A percentile compares a stretch with the other conserved stretches of the same genome.
Conservation (phyloP, 306 rosid species). For the Quillaja saponaria region DNA sequence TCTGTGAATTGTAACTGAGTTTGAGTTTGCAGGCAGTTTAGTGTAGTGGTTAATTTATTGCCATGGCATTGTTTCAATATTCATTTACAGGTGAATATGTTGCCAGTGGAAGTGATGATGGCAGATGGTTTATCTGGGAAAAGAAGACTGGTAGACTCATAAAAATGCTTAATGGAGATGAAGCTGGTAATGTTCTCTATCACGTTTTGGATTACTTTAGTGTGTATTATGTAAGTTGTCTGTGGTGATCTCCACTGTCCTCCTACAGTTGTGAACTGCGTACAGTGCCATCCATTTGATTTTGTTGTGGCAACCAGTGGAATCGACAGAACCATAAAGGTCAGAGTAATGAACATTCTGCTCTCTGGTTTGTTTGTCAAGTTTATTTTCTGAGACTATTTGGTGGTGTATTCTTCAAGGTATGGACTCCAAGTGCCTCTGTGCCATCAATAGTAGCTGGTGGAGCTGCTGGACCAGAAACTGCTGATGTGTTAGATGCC, state of each 20-base stretch:
- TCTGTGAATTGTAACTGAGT: too few relatives aligned
- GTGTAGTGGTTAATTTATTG: too few relatives aligned
- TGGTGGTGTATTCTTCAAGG: constrained; percentile 46
- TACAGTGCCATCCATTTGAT: constrained; percentile 91
- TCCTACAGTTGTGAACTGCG: constrained; percentile 82
- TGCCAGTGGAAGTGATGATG: constrained; percentile 99
- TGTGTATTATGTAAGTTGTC: constrained; percentile 11
- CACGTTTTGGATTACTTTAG: constrained; percentile 16
- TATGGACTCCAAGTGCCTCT: constrained; percentile 87
- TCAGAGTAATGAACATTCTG: constrained; percentile 30
- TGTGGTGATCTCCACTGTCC: constrained; percentile 28
- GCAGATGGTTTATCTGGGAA: constrained; percentile 98
- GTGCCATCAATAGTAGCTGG: constrained; percentile 75
- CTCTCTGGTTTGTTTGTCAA: constrained; percentile 19
- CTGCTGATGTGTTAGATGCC: constrained; percentile 57
- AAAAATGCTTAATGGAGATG: constrained; percentile 86
- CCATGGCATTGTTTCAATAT: too few relatives aligned
- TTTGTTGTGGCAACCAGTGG: constrained; percentile 96
- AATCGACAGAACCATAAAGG: constrained; percentile 94
- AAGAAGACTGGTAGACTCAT: constrained; percentile 84
- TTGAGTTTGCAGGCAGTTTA: too few relatives aligned
- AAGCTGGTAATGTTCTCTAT: constrained; percentile 60
- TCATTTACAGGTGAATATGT: constrained; percentile 79
- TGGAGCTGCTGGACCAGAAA: constrained; percentile 76
- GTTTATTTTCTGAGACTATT: constrained; percentile 33